A percentile compares a stretch with the other conserved stretches of the same genome.
Conservation (phyloP, 495 filamentous ascomycete genomes). For the Platismatia glauca region DNA sequence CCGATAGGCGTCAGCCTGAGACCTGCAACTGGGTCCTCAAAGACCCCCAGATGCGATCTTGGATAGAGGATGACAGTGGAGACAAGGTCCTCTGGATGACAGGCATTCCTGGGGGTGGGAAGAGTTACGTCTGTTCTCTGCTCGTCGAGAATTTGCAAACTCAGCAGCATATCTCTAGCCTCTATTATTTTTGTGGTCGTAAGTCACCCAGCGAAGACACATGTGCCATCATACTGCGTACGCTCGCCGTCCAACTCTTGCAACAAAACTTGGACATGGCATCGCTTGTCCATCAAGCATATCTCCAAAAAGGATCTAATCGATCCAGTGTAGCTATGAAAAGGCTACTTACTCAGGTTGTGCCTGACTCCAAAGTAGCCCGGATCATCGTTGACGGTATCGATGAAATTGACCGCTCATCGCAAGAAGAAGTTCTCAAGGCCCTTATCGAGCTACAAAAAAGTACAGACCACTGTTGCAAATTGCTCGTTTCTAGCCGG, state of each 20-base stretch:
- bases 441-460: neutral
- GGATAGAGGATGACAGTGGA: slow-evolving; percentile 9
- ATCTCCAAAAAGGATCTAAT: neutral
- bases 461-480: slow-evolving; percentile 3
- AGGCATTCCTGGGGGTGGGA: slow-evolving; percentile 17
- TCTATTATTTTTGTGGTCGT: slow-evolving; percentile 14
- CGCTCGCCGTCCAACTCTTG: slow-evolving; percentile 7
- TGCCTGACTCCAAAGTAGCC: neutral
- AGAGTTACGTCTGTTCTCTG: slow-evolving; percentile 14
- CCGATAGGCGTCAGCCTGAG: neutral
- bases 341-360: slow-evolving; percentile 8
- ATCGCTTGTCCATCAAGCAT: slow-evolving; percentile 8
- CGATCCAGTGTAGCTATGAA: slow-evolving; percentile 3
- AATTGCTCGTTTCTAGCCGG: slow-evolving; percentile 15
- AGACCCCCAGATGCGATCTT: slow-evolving; percentile 5
- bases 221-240: slow-evolving; percentile 10
- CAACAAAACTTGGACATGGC: slow-evolving; percentile 12
- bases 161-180: neutral
- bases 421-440: slow-evolving; percentile 6
- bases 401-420: slow-evolving; percentile 1
- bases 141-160: slow-evolving; percentile 1
- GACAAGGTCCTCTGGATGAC: slow-evolving; percentile 10
- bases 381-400: slow-evolving; percentile 15
- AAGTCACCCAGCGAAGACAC: neutral
- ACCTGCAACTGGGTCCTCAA: slow-evolving; percentile 16